These are phyloP conservation scores for Didymella pinodella DNA, from an alignment of 2,329 filamentous ascomycete genomes.

Conservation along the genomic window DNA sequence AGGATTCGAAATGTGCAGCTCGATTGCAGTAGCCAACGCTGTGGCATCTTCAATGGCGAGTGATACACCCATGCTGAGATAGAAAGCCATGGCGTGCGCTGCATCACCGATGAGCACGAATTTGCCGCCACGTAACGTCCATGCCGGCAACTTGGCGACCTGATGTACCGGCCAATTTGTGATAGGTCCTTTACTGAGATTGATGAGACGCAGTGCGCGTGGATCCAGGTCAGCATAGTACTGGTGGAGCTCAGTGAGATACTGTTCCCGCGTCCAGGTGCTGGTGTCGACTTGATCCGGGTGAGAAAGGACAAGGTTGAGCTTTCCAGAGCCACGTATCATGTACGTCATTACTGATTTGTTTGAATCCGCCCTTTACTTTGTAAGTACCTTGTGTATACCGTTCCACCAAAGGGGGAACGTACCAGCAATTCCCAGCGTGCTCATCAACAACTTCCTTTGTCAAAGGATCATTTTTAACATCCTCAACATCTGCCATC, in stretches of 20 bases:
- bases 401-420: not conserved
- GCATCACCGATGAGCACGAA: slow-evolving; percentile 29
- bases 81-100: slow-evolving; percentile 29
- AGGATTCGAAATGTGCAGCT: not conserved
- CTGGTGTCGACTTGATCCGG: slow-evolving; percentile 24
- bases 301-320: slow-evolving; percentile 29
- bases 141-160: slow-evolving; percentile 22
- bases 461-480: slow-evolving; percentile 19
- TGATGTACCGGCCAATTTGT: slow-evolving; percentile 27
- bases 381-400: not conserved
- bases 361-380: slow-evolving; percentile 14
- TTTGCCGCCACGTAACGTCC: slow-evolving; percentile 20
- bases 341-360: slow-evolving; percentile 31
- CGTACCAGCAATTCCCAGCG: slow-evolving; percentile 24
- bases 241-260: slow-evolving; percentile 9
- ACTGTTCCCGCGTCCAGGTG: slow-evolving; percentile 24
- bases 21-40: slow-evolving; percentile 13
- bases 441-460: slow-evolving; percentile 23
- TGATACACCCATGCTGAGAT: slow-evolving; percentile 29
- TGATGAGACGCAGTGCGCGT: slow-evolving; percentile 17
- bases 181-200: slow-evolving; percentile 15
- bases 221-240: slow-evolving; percentile 21
- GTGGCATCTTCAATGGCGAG: slow-evolving; percentile 33
- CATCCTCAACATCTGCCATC: slow-evolving; percentile 22
- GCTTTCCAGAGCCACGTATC: slow-evolving; percentile 23